phyloP scores from a whole-genome alignment of 2,329 filamentous ascomycete species.

The Curvularia sp. region DNA sequence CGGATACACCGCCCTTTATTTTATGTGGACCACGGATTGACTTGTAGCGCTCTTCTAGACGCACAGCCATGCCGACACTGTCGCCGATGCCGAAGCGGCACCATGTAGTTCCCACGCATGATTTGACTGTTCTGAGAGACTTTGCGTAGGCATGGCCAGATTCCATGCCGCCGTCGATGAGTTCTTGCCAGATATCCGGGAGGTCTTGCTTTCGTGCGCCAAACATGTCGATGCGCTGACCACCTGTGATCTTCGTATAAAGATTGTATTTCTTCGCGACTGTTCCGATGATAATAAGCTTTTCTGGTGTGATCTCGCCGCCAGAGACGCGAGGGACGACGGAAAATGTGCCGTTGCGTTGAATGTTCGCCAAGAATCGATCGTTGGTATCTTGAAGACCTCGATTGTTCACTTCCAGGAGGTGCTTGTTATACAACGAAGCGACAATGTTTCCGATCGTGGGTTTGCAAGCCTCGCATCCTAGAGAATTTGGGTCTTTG shows the following conservation, averaged over 20 bases:
- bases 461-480: slow-evolving; percentile 88
- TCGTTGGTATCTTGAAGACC: slow-evolving; percentile 92
- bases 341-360: slow-evolving; percentile 88
- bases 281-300: slow-evolving; percentile 80
- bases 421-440: slow-evolving; percentile 81
- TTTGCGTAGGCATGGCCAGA: slow-evolving; percentile 92
- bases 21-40: slow-evolving; percentile 89
- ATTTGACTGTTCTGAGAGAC: slow-evolving; percentile 86
- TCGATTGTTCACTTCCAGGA: slow-evolving; percentile 73
- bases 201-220: slow-evolving; percentile 88
- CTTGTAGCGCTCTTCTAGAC: slow-evolving; percentile 90
- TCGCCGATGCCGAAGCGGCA: slow-evolving; percentile 89
- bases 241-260: slow-evolving; percentile 92
- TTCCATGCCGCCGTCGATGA: slow-evolving; percentile 87
- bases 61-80: slow-evolving; percentile 87
- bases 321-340: slow-evolving; percentile 83
- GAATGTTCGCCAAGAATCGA: slow-evolving; percentile 85
- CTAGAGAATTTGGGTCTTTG: slow-evolving; percentile 72
- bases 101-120: slow-evolving; percentile 90
- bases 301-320: slow-evolving; percentile 87
- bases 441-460: slow-evolving; percentile 80
- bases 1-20: slow-evolving; percentile 87
- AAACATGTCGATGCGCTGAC: slow-evolving; percentile 92
- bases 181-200: slow-evolving; percentile 77
- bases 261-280: slow-evolving; percentile 84